Percentiles rank a stretch among this genome's conserved stretches.
Evolutionary conservation across 805 yeast genomes (phyloP).

Genomic region (Wilhelminamyces savonicus): DNA sequence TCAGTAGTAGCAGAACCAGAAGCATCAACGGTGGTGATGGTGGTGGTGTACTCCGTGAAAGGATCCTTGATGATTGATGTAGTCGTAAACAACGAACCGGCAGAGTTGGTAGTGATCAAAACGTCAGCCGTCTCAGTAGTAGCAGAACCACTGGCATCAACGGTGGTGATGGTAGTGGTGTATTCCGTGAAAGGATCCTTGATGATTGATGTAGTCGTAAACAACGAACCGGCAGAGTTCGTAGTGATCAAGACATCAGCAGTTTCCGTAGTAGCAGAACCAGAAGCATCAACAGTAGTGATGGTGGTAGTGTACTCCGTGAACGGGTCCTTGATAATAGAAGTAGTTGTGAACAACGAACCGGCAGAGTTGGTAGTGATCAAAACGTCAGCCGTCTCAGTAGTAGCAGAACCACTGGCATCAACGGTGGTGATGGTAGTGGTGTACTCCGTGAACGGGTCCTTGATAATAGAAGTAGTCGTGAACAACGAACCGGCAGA

Average conservation of each 20-base stretch:
- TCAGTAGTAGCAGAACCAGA: not conserved
- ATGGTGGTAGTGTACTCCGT: not conserved
- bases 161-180: not conserved
- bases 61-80: not conserved
- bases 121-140: not conserved
- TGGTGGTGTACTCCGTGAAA: not conserved
- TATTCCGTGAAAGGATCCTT: not conserved
- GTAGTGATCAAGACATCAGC: not conserved
- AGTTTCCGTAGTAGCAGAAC: not conserved
- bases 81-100: not conserved
- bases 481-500: not conserved
- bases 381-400: not conserved
- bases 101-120: not conserved
- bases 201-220: not conserved
- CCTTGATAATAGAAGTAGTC: not conserved
- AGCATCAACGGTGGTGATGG: not conserved
- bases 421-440: not conserved
- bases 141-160: not conserved
- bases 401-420: not conserved
- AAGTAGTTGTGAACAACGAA: not conserved
- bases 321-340: not conserved
- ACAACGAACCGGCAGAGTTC: not conserved
- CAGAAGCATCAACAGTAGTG: not conserved
- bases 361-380: not conserved
- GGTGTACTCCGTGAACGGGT: not conserved